Evolutionary conservation across 306 rosid species (phyloP), one percentile per base, ranked within the genome.

Genomic region (Trifolium repens): DNA sequence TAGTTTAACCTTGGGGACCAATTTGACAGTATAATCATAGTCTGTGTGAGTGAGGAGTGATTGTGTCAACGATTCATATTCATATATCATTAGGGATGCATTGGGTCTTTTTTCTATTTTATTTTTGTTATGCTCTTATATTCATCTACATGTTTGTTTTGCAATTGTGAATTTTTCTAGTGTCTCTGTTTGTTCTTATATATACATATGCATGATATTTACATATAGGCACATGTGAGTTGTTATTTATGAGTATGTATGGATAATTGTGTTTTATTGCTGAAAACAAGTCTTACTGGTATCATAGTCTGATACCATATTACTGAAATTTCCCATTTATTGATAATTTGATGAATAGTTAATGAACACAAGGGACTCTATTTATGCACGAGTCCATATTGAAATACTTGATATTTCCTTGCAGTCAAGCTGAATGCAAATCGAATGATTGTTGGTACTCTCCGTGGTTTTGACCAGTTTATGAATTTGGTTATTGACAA

Each of bases 401-500:
- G 57, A 50, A n/a, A 50, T 50, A n/a, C 22, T n/a, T 46, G 55
- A 34, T 61, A 9, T 78, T 59, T 39, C 1, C 30, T 80, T 87
- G 80, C 84, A 94, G 98, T 94, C 77, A 94, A 94, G 78, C 83
- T 91, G 66, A 94, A 94, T 81, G 96, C 94, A 12, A 94, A 94
- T 79, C 87, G 98, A 63, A 88, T 86, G 97, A 86, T 94, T 78
- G 79, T 94, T 81, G 98, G 98, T 63, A 94, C 98, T 2, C 96
- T 94, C 24, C 88, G 97, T 35, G 98, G 98, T 10, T 94, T 91
- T 69, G 98, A 94, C 73, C 98, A 94, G 82, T 94, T 94, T 74
- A 94, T 94, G 97, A 94, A 94, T 80, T 87, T 94, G 5, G 97
- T 94, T 63, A 85, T 94, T 74, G 98, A 94, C 83, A 94, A 94